phyloP scores from a whole-genome alignment of 345 rosid genomes.

The Brassica napus region Da-Ae NC_063438.1:6854501-6855000 shows the following conservation, averaged over 20 bases:
- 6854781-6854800: neutral
- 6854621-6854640: neutral
- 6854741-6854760: neutral
- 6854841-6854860: neutral
- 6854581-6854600: neutral
- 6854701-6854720: neutral
- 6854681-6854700: neutral
- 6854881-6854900: neutral
- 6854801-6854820: neutral
- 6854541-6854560: neutral
- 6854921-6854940: neutral
- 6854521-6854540: neutral
- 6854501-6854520: neutral
- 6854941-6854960: neutral
- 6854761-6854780: neutral
- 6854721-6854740: neutral
- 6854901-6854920: neutral
- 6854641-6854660: neutral
- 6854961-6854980: neutral
- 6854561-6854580: neutral
- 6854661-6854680: neutral
- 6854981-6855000: neutral
- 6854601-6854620: neutral
- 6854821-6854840: neutral
- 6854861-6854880: neutral